These are phyloP conservation scores for Hamamelis virginiana DNA, from an alignment of 164 flowering plant genomes.

Conservation along the genomic window DNA sequence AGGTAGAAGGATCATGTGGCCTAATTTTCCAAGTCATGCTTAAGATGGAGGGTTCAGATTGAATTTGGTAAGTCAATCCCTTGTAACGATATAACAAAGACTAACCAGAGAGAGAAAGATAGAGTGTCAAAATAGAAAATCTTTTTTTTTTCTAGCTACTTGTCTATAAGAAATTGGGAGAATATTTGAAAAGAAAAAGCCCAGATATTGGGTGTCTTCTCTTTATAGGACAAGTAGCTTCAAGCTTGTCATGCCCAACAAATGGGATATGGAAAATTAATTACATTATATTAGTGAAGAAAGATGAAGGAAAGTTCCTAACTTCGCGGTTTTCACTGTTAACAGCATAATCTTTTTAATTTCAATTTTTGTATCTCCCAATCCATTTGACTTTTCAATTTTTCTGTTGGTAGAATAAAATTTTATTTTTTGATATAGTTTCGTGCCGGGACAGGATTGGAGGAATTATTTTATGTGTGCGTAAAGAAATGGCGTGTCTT, in stretches of 20 bases:
- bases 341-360: neutral
- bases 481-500: no score
- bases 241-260: neutral
- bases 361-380: no score
- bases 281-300: neutral
- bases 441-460: no score
- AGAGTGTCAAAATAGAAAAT: neutral
- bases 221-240: conserved; percentile 17
- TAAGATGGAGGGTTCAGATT: no score
- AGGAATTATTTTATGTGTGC: no score
- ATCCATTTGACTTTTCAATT: no score
- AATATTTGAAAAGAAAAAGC: conserved; percentile 8
- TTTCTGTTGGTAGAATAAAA: no score
- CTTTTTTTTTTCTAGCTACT: neutral
- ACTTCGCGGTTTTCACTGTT: conserved; percentile 5
- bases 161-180: neutral
- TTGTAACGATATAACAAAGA: no score
- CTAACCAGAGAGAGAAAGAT: no score
- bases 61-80: no score
- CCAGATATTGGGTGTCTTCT: neutral
- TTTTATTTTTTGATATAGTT: no score
- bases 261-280: neutral
- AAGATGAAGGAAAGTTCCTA: neutral
- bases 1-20: neutral
- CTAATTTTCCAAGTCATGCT: no score